Evolutionary conservation across 768 basidiomycete genomes (phyloP).

Genomic region (Amanita molliuscula): DNA sequence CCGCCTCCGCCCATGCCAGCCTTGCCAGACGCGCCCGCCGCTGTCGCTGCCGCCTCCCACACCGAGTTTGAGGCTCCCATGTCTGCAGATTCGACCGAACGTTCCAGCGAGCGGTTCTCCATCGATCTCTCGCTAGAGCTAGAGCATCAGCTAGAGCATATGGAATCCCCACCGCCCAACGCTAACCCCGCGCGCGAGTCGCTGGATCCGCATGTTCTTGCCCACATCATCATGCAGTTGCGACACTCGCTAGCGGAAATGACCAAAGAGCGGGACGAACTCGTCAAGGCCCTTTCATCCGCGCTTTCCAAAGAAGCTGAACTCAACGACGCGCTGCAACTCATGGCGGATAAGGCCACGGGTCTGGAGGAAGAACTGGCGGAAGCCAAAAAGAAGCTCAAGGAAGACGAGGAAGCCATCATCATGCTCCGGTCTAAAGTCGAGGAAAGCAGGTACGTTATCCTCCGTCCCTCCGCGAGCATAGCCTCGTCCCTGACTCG

Average conservation of each 20-base stretch:
- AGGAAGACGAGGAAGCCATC: conserved; percentile 74
- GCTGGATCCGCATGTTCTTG: conserved; percentile 66
- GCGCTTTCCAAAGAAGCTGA: conserved; percentile 46
- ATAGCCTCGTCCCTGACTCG: not conserved
- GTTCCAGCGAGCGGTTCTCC: conserved; percentile 32
- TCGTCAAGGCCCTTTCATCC: conserved; percentile 40
- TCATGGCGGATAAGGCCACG: conserved; percentile 58
- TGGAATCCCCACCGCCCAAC: conserved; percentile 39
- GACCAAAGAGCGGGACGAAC: conserved; percentile 63
- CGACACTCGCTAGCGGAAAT: conserved; percentile 53
- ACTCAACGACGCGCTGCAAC: conserved; percentile 50
- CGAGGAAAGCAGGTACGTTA: conserved; percentile 70
- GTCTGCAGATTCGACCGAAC: conserved; percentile 6
- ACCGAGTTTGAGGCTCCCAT: not conserved
- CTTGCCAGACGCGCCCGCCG: not conserved
- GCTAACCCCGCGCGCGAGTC: conserved; percentile 26
- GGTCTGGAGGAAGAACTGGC: conserved; percentile 46
- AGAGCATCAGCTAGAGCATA: conserved; percentile 63
- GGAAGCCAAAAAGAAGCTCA: conserved; percentile 36
- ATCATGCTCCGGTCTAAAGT: conserved; percentile 70
- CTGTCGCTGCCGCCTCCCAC: not conserved
- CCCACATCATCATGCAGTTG: conserved; percentile 67
- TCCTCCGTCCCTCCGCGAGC: not conserved
- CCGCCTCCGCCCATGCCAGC: not conserved
- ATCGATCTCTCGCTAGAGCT: conserved; percentile 77